phyloP scores from a whole-genome alignment of 768 basidiomycete genomes.

The Sistotremastrum suecicum region DNA sequence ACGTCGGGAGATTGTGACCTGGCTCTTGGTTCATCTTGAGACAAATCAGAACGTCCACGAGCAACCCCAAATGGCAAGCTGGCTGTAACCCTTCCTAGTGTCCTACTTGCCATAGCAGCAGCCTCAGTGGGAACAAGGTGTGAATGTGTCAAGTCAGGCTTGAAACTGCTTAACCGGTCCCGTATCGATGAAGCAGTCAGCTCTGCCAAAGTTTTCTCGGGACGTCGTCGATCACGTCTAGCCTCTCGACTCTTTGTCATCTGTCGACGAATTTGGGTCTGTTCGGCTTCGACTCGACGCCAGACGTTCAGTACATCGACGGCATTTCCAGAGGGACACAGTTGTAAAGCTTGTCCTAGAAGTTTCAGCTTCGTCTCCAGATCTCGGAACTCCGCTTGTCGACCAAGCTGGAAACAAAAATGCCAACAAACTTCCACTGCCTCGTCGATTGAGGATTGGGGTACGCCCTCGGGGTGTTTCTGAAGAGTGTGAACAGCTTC shows the following conservation, averaged over 20 bases:
- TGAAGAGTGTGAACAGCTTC: conserved; percentile 40
- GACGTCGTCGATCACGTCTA: conserved; percentile 9
- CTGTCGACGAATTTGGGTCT: conserved; percentile 36
- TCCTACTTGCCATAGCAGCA: conserved; percentile 62
- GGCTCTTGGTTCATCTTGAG: conserved; percentile 16
- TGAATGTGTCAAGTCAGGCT: conserved; percentile 35
- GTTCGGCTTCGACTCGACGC: conserved; percentile 60
- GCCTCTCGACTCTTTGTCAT: conserved; percentile 13
- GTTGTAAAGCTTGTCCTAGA: conserved; percentile 67
- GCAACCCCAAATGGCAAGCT: conserved; percentile 59
- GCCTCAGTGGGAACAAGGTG: conserved; percentile 66
- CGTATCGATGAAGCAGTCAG: conserved; percentile 40
- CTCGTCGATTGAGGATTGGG: conserved; percentile 26
- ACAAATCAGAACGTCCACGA: conserved; percentile 13
- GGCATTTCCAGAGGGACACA: conserved; percentile 74
- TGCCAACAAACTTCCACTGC: conserved; percentile 83
- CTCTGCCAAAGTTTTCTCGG: conserved; percentile 10
- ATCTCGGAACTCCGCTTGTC: conserved; percentile 64
- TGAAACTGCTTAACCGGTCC: conserved; percentile 32
- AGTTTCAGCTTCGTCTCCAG: conserved; percentile 51
- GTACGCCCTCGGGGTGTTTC: conserved; percentile 21
- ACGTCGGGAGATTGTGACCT: conserved; percentile 42
- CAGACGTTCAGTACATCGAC: conserved; percentile 67
- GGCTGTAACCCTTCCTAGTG: conserved; percentile 65
- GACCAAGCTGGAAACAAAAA: conserved; percentile 76